Conservation (phyloP, 345 rosid genomes). For the Hypericum perforatum region DNA sequence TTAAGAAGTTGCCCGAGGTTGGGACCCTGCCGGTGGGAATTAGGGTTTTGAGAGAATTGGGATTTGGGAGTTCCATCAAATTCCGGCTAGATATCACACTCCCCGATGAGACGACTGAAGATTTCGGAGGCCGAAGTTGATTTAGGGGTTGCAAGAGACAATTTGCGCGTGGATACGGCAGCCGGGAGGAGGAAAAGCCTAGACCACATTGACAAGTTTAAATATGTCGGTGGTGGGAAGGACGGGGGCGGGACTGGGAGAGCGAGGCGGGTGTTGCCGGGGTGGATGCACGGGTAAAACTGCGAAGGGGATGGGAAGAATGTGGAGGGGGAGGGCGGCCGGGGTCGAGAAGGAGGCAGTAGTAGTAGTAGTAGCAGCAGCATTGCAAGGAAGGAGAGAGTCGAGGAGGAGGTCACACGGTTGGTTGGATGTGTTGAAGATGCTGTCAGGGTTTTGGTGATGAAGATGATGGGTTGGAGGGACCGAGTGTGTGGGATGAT, state of each 20-base stretch:
- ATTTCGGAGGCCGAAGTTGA: background rate
- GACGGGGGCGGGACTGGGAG: conserved; percentile 7
- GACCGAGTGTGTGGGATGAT: background rate
- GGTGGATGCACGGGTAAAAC: conserved; percentile 8
- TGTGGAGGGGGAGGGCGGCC: background rate
- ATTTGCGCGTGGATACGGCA: conserved; percentile 3
- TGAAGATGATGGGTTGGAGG: background rate
- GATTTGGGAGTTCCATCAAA: background rate
- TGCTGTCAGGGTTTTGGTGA: conserved; percentile 7
- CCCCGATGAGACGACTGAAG: conserved; percentile 2
- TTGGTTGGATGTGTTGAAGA: conserved; percentile 22
- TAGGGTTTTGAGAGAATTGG: conserved; percentile 18
- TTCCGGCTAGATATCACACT: background rate
- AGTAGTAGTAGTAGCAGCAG: too few species aligned
- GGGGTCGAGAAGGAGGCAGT: background rate
- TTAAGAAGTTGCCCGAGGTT: too few species aligned
- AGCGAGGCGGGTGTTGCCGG: too few species aligned
- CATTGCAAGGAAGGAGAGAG: too few species aligned
- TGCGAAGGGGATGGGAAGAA: background rate
- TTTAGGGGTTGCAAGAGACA: background rate
- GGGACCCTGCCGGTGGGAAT: conserved; percentile 5
- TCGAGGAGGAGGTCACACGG: conserved; percentile 1
- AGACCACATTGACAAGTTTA: conserved; percentile 19
- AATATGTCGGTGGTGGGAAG: conserved; percentile 6
- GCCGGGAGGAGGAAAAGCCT: conserved; percentile 1